These are phyloP conservation scores for Venturia nashicola DNA, from an alignment of 2,329 filamentous ascomycete species.

Conservation along the genomic window DNA sequence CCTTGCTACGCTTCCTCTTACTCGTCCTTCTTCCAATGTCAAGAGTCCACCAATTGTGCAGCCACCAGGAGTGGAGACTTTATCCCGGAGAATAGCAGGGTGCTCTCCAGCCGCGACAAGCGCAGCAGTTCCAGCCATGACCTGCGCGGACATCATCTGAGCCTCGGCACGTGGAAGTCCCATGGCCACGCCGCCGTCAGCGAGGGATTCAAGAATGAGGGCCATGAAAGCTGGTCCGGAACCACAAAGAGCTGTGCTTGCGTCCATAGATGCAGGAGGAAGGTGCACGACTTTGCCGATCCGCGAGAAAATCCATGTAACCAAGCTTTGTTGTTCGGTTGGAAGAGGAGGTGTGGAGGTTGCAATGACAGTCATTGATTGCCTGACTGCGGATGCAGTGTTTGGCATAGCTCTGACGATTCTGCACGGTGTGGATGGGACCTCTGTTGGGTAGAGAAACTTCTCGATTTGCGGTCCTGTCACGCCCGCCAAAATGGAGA, in stretches of 20 bases:
- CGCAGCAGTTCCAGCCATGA: constrained; percentile 60
- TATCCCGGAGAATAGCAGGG: constrained; percentile 61
- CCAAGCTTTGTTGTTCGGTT: constrained; percentile 39
- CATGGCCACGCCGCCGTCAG: constrained; percentile 70
- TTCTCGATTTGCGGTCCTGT: constrained; percentile 55
- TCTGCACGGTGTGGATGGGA: constrained; percentile 40
- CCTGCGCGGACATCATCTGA: constrained; percentile 65
- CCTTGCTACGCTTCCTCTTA: constrained; percentile 53
- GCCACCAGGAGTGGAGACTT: constrained; percentile 65
- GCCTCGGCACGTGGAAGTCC: constrained; percentile 62
- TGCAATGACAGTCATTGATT: constrained; percentile 70
- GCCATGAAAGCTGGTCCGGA: constrained; percentile 67
- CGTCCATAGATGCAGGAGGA: constrained; percentile 57
- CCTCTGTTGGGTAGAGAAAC: constrained; percentile 40
- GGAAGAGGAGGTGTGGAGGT: constrained; percentile 47
- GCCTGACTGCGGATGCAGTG: constrained; percentile 64
- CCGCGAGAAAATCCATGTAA: constrained; percentile 65
- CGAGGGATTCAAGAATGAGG: constrained; percentile 60
- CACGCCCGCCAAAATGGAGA: constrained; percentile 71
- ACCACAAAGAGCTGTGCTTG: constrained; percentile 59
- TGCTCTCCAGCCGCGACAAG: constrained; percentile 61
- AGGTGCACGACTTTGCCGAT: constrained; percentile 61
- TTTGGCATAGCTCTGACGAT: constrained; percentile 78
- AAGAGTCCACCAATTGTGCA: constrained; percentile 66
- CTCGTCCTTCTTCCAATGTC: constrained; percentile 59